These are phyloP conservation scores for Spathaspora sp. DNA, from an alignment of 805 yeast genomes.

Conservation along the genomic window DNA sequence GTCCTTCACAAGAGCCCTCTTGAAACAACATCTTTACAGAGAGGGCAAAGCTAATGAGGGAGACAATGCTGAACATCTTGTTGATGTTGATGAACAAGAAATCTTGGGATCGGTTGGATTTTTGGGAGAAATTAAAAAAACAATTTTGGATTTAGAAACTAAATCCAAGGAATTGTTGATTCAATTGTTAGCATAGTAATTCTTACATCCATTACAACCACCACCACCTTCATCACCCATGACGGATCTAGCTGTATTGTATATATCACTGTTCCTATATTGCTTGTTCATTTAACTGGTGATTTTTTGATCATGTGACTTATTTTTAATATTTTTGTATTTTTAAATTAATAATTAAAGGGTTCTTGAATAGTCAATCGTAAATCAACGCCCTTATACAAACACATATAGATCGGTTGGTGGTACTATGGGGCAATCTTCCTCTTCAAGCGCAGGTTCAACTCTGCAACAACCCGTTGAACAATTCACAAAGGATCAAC, in stretches of 20 bases:
- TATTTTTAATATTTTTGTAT: neutral
- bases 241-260: too few relatives aligned
- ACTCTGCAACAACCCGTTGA: constrained; percentile 9
- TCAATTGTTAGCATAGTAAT: constrained; percentile 14
- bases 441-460: constrained; percentile 7
- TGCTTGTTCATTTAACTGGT: neutral
- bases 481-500: constrained; percentile 7
- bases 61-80: constrained; percentile 5
- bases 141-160: constrained; percentile 26
- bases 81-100: constrained; percentile 25
- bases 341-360: neutral
- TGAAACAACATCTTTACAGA: constrained; percentile 29
- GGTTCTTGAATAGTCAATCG: neutral
- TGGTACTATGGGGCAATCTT: constrained; percentile 17
- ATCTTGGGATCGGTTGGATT: constrained; percentile 18
- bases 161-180: constrained; percentile 26
- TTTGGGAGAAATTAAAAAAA: constrained; percentile 17
- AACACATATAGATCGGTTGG: neutral
- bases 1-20: constrained; percentile 56
- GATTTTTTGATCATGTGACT: neutral
- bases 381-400: neutral
- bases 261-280: neutral
- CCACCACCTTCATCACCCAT: too few relatives aligned
- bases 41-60: constrained; percentile 19
- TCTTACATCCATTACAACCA: neutral